These are phyloP conservation scores for Coemansia guatemalensis DNA, from an alignment of 192 early-diverging fungal species.

Conservation along the genomic window DNA sequence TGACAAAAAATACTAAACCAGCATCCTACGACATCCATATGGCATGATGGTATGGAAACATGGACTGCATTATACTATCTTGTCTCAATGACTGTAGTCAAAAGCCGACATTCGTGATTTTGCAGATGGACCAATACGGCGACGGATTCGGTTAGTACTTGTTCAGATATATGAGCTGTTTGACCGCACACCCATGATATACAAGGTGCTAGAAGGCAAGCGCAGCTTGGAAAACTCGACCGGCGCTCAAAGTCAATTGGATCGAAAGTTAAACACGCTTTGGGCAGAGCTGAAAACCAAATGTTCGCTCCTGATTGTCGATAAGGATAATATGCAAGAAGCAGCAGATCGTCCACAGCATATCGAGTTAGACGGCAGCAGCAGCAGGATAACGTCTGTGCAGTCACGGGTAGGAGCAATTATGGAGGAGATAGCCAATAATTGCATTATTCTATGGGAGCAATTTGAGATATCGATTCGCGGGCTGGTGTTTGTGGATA, in stretches of 20 bases:
- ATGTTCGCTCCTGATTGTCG: slow-evolving; percentile 38
- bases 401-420: slow-evolving; percentile 19
- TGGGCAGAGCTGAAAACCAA: slow-evolving; percentile 40
- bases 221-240: slow-evolving; percentile 19
- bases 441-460: slow-evolving; percentile 40
- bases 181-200: slow-evolving; percentile 35
- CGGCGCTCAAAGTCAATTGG: slow-evolving; percentile 22
- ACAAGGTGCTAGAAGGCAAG: slow-evolving; percentile 33
- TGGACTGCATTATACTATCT: not conserved
- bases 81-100: slow-evolving; percentile 19
- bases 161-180: slow-evolving; percentile 37
- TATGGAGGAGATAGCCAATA: slow-evolving; percentile 14
- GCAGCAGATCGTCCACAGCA: slow-evolving; percentile 2
- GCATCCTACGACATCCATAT: not conserved
- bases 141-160: slow-evolving; percentile 44
- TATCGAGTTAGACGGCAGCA: not conserved
- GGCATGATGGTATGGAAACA: not conserved
- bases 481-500: slow-evolving; percentile 32
- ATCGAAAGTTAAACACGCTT: slow-evolving; percentile 34
- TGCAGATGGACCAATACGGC: slow-evolving; percentile 25
- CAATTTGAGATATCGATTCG: slow-evolving; percentile 28
- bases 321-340: slow-evolving; percentile 24
- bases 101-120: slow-evolving; percentile 36
- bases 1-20: slow-evolving; percentile 1
- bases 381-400: slow-evolving; percentile 4